These are phyloP conservation scores for Globisporangium splendens DNA, from an alignment of 352 stramenopile species.

Conservation along the genomic window DNA sequence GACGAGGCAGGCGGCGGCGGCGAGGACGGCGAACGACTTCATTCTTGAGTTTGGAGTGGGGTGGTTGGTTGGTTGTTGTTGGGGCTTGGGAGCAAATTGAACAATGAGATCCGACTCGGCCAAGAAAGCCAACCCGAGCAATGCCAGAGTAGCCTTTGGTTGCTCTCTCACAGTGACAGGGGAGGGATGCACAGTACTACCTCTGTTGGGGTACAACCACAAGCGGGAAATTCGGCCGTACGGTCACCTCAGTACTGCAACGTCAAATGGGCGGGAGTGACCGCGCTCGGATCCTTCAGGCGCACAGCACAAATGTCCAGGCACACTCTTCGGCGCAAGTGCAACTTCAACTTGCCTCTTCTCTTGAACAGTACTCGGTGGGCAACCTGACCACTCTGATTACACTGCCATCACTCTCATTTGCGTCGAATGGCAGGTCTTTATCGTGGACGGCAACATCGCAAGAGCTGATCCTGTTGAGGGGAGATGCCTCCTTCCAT, in stretches of 20 bases:
- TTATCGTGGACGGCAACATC: too few species aligned
- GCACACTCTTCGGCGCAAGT: background rate
- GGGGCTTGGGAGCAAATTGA: conserved; percentile 29
- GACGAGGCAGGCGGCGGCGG: conserved; percentile 21
- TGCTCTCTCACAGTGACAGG: too few species aligned
- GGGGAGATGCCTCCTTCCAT: background rate
- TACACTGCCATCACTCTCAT: background rate
- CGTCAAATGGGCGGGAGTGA: too few species aligned
- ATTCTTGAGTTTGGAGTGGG: conserved; percentile 19
- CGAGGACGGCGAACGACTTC: conserved; percentile 34
- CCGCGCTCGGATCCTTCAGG: background rate
- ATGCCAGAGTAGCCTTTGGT: background rate
- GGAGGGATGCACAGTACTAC: too few species aligned
- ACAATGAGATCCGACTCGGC: conserved; percentile 24
- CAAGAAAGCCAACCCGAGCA: background rate
- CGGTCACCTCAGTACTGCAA: too few species aligned
- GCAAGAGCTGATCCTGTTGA: too few species aligned
- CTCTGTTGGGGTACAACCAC: too few species aligned
- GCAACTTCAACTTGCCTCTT: background rate
- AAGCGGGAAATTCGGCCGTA: too few species aligned
- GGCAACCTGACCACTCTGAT: background rate
- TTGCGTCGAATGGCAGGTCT: background rate
- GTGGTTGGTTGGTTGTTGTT: conserved; percentile 20
- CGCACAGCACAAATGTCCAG: background rate
- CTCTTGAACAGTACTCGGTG: background rate